A percentile compares a stretch with the other conserved stretches of the same genome.
phyloP scores from a whole-genome alignment of 2,329 filamentous ascomycete species.

The Bertia moriformis region DNA sequence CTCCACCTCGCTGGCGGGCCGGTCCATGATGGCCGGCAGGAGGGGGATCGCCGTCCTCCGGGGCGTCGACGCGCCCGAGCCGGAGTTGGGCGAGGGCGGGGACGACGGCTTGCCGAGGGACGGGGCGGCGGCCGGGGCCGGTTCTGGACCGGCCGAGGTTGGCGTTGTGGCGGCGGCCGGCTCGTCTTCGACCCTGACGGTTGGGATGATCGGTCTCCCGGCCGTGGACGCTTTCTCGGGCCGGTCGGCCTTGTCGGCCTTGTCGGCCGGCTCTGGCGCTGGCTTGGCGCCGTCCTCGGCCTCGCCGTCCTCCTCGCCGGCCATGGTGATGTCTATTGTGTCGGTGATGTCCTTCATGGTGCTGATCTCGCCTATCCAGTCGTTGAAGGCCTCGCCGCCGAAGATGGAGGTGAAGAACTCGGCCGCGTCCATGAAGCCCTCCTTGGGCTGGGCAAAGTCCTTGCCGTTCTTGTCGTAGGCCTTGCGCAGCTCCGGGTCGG shows the following conservation, averaged over 20 bases:
- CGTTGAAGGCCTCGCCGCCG: conserved; percentile 84
- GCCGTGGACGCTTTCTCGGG: conserved; percentile 6
- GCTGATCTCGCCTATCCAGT: conserved; percentile 96
- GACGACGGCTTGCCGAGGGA: not conserved
- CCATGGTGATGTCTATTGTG: conserved; percentile 95
- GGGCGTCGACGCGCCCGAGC: conserved; percentile 22
- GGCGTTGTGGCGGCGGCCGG: conserved; percentile 5
- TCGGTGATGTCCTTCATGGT: conserved; percentile 97
- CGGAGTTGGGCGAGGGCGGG: conserved; percentile 9
- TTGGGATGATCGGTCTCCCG: too few species aligned
- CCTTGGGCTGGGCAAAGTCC: conserved; percentile 76
- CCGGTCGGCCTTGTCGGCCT: conserved; percentile 19
- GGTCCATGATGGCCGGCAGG: conserved; percentile 77
- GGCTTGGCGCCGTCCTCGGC: conserved; percentile 27
- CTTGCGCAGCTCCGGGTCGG: conserved; percentile 70
- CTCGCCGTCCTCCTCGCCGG: conserved; percentile 59
- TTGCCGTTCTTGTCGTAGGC: conserved; percentile 97
- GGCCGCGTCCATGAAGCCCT: conserved; percentile 86
- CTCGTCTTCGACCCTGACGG: conserved; percentile 12
- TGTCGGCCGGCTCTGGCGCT: conserved; percentile 13
- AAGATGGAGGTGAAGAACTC: conserved; percentile 99
- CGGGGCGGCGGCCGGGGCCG: conserved; percentile 10
- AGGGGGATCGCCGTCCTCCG: conserved; percentile 46
- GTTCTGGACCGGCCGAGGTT: conserved; percentile 5
- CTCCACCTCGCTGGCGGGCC: conserved; percentile 60